A percentile compares a stretch with the other conserved stretches of the same genome.
phyloP scores from a whole-genome alignment of 768 basidiomycete species.

The Tulasnella sp. region DNA sequence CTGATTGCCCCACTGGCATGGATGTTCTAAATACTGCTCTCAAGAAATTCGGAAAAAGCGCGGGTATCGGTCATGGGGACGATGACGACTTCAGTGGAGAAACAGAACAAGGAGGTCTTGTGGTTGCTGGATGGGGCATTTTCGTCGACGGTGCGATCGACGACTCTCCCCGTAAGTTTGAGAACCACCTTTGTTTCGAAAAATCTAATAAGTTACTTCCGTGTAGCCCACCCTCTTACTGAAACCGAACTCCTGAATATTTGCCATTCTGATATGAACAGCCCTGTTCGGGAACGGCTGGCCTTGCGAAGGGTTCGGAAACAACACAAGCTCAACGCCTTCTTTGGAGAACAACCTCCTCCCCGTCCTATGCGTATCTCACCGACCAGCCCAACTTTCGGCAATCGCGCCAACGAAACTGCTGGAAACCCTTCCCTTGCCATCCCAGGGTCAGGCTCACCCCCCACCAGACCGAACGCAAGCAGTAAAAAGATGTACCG shows the following conservation, averaged over 20 bases:
- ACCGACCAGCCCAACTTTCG: constrained; percentile 42
- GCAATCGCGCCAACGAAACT: constrained; percentile 26
- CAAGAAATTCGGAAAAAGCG: constrained; percentile 77
- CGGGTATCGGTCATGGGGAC: constrained; percentile 29
- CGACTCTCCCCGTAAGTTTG: neutral
- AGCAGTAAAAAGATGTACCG: constrained; percentile 66
- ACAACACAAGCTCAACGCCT: constrained; percentile 44
- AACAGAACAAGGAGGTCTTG: constrained; percentile 68
- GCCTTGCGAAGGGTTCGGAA: constrained; percentile 57
- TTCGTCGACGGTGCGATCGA: constrained; percentile 51
- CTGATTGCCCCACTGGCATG: constrained; percentile 72
- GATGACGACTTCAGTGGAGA: constrained; percentile 55
- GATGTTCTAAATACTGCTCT: constrained; percentile 87
- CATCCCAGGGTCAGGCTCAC: constrained; percentile 19
- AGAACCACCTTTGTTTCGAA: neutral
- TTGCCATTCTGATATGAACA: constrained; percentile 75
- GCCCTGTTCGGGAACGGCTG: constrained; percentile 76
- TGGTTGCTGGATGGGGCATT: constrained; percentile 87
- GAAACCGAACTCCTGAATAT: constrained; percentile 77
- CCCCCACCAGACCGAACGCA: constrained; percentile 13
- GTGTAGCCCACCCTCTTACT: constrained; percentile 67
- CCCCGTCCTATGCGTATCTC: constrained; percentile 27
- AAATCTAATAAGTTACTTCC: neutral
- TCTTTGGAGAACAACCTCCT: constrained; percentile 50
- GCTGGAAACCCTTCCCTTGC: constrained; percentile 19